phyloP scores from a whole-genome alignment of 345 rosid genomes.

The Gossypium thurberi region DNA sequence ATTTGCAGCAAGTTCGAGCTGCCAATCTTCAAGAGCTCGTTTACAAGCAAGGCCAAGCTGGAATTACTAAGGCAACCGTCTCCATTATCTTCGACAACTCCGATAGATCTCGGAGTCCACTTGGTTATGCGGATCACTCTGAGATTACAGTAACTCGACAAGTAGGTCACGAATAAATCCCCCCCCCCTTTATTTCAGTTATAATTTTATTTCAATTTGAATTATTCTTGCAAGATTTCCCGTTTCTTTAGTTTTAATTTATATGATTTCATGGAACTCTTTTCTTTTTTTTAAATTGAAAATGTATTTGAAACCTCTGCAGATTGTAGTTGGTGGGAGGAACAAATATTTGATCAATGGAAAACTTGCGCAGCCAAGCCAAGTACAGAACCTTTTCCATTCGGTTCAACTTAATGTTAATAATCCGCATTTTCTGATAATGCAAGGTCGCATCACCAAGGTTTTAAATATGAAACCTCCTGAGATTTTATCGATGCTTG shows the following conservation, averaged over 20 bases:
- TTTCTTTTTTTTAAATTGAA: neutral
- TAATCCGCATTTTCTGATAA: slow-evolving; percentile 97
- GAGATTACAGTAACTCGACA: slow-evolving; percentile 94
- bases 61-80: slow-evolving; percentile 92
- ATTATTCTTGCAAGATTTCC: neutral
- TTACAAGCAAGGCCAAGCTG: slow-evolving; percentile 99
- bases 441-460: slow-evolving; percentile 99
- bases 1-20: slow-evolving; percentile 97
- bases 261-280: neutral
- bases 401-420: slow-evolving; percentile 97
- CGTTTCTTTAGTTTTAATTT: neutral
- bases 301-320: slow-evolving; percentile 12
- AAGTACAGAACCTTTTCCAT: slow-evolving; percentile 92
- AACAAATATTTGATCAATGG: slow-evolving; percentile 77
- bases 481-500: slow-evolving; percentile 93
- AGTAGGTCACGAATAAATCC: slow-evolving; percentile 29
- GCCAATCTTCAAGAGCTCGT: slow-evolving; percentile 96
- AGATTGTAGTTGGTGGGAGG: slow-evolving; percentile 94
- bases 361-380: slow-evolving; percentile 71
- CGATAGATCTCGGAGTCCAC: slow-evolving; percentile 72
- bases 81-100: slow-evolving; percentile 83
- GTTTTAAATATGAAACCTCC: slow-evolving; percentile 98
- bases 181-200: neutral
- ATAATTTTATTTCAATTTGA: neutral
- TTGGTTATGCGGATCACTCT: slow-evolving; percentile 75